phyloP scores from a whole-genome alignment of 2,329 filamentous ascomycete genomes.

The Pseudogymnoascus sp. region DNA sequence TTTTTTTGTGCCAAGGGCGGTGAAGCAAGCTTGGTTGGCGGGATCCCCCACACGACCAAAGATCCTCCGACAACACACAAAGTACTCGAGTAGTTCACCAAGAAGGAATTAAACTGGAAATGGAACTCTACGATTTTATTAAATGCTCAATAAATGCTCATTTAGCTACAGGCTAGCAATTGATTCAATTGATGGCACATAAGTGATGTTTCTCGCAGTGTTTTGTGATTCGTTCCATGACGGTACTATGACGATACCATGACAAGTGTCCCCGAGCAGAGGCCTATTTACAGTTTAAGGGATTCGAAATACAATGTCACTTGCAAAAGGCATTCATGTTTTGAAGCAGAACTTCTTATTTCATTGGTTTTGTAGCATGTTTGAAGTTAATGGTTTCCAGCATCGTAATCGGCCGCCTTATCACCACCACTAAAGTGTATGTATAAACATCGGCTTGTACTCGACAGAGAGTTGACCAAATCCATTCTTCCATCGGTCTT shows the following conservation, averaged over 20 bases:
- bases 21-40: neutral
- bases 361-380: constrained; percentile 18
- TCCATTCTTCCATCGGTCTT: constrained; percentile 26
- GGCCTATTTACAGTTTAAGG: neutral
- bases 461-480: constrained; percentile 28
- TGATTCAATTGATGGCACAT: neutral
- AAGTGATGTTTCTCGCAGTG: neutral
- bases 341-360: constrained; percentile 27
- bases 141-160: neutral
- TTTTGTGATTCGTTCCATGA: neutral
- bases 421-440: constrained; percentile 23
- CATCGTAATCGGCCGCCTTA: constrained; percentile 28
- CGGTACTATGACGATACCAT: neutral
- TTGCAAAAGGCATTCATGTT: neutral
- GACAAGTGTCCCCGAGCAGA: neutral
- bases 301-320: neutral
- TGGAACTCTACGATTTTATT: neutral
- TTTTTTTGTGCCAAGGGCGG: constrained; percentile 12
- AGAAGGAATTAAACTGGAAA: neutral
- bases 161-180: neutral
- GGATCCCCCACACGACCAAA: neutral
- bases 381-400: constrained; percentile 26
- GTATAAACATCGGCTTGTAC: constrained; percentile 28
- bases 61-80: neutral
- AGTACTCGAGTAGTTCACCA: neutral